Base-by-base conservation (phyloP, 148 eudicot genomes). In the Vaccinium macrocarpon region DNA sequence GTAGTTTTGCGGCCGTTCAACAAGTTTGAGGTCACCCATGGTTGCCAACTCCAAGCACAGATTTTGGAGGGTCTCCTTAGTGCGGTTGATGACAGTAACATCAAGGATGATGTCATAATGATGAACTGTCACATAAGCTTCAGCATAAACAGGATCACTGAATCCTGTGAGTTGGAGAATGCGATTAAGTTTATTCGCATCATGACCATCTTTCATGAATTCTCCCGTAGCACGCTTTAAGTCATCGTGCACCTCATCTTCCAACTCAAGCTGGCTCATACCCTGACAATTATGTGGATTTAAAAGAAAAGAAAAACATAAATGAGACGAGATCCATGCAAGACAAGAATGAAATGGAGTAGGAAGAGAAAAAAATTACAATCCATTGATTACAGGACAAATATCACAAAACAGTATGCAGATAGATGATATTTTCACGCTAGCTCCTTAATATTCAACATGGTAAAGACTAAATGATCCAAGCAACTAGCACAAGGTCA, bases 11-110 rank as follows among this genome's bases (percentile, higher is more conserved):
- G 98, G 98, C 68, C 96, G 95, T 90, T 95, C 98, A 89, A 95
- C 98, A 75, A 95, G 98, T 86, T 95, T 95, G 81, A 95, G 98
- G 85, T 95, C 98, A 82, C 98, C 98, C 98, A 95, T 95, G 59
- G 96, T 95, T 66, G 96, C 98, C 91, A 95, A 89, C 90, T 95
- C 98, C 90, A 95, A 90, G 90, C 98, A 94, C 86, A 95, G 79
- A 86, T 95, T 95, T 87, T 95, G 98, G 85, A 95, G 90, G 52
- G 98, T 95, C 80, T 94, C 96, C 88, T 94, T 95, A 16, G 98
- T 95, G 83, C 98, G 91, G 77, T 96, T 94, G 74, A 96, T 94
- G 57, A 96, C 92, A 52, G 98, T 94, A 80, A 96, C 98, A 90
- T 96, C 98, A 79, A 96, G 98, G 77, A 96, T 93, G 90, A 96